Evolutionary conservation across 2,329 filamentous ascomycete genomes (phyloP).

Genomic region (Hysterium pulicare): DNA sequence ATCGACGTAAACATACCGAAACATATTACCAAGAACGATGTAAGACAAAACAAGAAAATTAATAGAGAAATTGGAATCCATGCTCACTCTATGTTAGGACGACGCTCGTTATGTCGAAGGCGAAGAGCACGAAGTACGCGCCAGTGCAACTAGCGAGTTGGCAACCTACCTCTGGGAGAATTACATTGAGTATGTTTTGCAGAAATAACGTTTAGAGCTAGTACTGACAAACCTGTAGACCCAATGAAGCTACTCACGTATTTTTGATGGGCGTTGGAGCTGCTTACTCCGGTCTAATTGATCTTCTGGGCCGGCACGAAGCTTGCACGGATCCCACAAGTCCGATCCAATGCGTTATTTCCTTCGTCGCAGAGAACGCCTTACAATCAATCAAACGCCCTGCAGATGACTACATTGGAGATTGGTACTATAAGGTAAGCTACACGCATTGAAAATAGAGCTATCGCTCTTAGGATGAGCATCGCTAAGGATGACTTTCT

Average conservation of each 20-base stretch:
- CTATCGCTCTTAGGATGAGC: background rate
- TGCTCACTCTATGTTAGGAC: conserved; percentile 19
- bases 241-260: conserved; percentile 65
- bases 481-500: conserved; percentile 1
- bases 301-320: conserved; percentile 71
- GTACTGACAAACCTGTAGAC: conserved; percentile 29
- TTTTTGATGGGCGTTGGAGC: conserved; percentile 88
- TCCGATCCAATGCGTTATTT: conserved; percentile 66
- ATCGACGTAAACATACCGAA: conserved; percentile 90
- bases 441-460: background rate
- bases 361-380: conserved; percentile 72
- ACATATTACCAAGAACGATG: conserved; percentile 64
- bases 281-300: conserved; percentile 78
- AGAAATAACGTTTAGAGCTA: background rate
- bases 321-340: conserved; percentile 57
- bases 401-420: conserved; percentile 68
- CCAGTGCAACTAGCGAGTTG: conserved; percentile 60
- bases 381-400: conserved; percentile 67
- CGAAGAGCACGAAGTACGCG: conserved; percentile 45
- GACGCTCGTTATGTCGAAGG: conserved; percentile 39
- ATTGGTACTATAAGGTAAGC: conserved; percentile 73
- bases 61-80: background rate
- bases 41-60: conserved; percentile 31
- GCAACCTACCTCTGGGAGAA: conserved; percentile 95
- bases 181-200: conserved; percentile 67